Percentiles rank a stretch among this genome's conserved stretches.
These are phyloP conservation scores for Conoideocrella luteorostrata DNA, from an alignment of 2,329 filamentous ascomycete species.

Conservation along the genomic window DNA sequence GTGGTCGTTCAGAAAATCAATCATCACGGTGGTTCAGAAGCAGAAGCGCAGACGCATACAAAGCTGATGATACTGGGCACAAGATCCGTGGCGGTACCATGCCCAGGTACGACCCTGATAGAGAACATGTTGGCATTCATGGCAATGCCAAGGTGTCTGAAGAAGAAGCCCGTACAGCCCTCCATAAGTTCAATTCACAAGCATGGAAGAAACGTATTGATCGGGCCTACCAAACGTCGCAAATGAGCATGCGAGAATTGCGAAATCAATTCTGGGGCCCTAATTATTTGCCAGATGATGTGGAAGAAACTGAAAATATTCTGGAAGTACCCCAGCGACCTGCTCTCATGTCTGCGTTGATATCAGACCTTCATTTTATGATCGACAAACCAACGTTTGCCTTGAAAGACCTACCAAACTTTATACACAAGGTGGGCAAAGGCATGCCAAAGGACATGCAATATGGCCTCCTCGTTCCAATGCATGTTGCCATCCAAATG, in stretches of 20 bases:
- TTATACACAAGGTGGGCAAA: slow-evolving; percentile 86
- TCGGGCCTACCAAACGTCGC: slow-evolving; percentile 61
- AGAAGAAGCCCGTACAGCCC: slow-evolving; percentile 66
- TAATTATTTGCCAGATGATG: slow-evolving; percentile 73
- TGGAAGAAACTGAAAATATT: slow-evolving; percentile 77
- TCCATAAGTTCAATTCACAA: slow-evolving; percentile 76
- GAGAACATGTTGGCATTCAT: slow-evolving; percentile 57
- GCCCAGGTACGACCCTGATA: slow-evolving; percentile 74
- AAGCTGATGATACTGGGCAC: slow-evolving; percentile 23
- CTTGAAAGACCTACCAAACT: slow-evolving; percentile 71
- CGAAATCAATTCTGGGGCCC: slow-evolving; percentile 75
- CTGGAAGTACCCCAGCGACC: slow-evolving; percentile 80
- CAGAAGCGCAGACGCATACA: slow-evolving; percentile 46
- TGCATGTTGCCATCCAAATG: slow-evolving; percentile 85
- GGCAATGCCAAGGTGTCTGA: slow-evolving; percentile 66
- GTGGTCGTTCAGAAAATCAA: slow-evolving; percentile 25
- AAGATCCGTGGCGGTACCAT: slow-evolving; percentile 33
- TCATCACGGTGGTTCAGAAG: slow-evolving; percentile 39
- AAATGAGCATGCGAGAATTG: slow-evolving; percentile 69
- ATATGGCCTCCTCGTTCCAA: slow-evolving; percentile 82
- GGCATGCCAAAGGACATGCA: slow-evolving; percentile 89
- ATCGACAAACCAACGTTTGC: slow-evolving; percentile 94
- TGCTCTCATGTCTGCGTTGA: slow-evolving; percentile 69
- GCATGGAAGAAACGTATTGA: slow-evolving; percentile 93
- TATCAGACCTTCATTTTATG: slow-evolving; percentile 77